Conservation (phyloP, 257 asterid genomes). For the Mitragyna speciosa region DNA sequence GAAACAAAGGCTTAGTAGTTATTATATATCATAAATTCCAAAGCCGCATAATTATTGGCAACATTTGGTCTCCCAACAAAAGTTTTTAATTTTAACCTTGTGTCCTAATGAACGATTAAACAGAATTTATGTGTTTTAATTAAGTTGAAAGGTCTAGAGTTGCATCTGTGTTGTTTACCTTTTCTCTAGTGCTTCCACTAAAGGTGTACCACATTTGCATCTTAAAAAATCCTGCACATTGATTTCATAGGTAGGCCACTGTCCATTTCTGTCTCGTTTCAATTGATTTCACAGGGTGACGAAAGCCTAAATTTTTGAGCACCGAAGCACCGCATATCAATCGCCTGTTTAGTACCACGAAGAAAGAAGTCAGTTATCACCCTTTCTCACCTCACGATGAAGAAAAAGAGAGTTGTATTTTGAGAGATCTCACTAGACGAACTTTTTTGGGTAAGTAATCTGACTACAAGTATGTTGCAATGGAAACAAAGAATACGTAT, state of each 20-base stretch:
- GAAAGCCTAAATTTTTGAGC: slow-evolving; percentile 22
- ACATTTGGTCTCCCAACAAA: slow-evolving; percentile 25
- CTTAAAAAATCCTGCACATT: slow-evolving; percentile 19
- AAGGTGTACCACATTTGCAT: slow-evolving; percentile 27
- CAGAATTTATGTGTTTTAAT: slow-evolving; percentile 2
- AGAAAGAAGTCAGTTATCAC: slow-evolving; percentile 33
- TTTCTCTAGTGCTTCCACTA: slow-evolving; percentile 40
- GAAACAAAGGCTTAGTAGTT: background rate
- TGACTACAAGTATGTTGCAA: background rate
- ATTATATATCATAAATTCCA: background rate
- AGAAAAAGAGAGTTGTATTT: background rate
- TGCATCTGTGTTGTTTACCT: slow-evolving; percentile 22
- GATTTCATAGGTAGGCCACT: slow-evolving; percentile 39
- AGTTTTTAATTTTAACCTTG: slow-evolving; percentile 7
- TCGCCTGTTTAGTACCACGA: slow-evolving; percentile 30
- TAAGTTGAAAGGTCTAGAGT: background rate
- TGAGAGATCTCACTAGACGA: no score
- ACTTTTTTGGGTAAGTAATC: background rate
- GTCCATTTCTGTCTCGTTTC: slow-evolving; percentile 32
- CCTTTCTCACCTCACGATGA: background rate
- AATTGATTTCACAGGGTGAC: slow-evolving; percentile 28
- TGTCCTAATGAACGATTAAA: slow-evolving; percentile 18
- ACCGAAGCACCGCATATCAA: slow-evolving; percentile 1
- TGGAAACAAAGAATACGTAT: no score
- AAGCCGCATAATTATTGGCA: slow-evolving; percentile 24